phyloP scores from a whole-genome alignment of 148 eudicot species.

The Beta vulgaris region DNA sequence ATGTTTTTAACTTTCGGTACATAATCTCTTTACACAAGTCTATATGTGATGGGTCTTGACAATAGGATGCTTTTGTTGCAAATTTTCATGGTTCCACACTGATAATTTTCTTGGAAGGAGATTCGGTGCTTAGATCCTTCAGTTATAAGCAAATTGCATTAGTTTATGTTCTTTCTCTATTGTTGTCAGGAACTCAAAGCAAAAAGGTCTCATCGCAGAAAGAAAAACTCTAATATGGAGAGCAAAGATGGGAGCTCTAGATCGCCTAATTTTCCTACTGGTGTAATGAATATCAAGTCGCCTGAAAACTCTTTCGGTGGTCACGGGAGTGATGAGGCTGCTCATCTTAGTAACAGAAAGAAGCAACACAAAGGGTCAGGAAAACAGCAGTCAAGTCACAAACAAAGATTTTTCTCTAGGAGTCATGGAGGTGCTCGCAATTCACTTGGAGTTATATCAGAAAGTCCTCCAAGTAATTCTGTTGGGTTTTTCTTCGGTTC shows the following conservation, averaged over 20 bases:
- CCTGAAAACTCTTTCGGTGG: constrained; percentile 43
- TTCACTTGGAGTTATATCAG: constrained; percentile 56
- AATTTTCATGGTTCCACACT: background rate
- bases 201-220: constrained; percentile 53
- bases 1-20: too few species aligned
- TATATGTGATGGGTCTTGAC: background rate
- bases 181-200: constrained; percentile 66
- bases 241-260: constrained; percentile 48
- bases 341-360: constrained; percentile 42
- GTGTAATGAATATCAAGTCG: constrained; percentile 27
- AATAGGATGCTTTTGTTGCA: background rate
- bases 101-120: background rate
- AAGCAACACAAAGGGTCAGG: constrained; percentile 63
- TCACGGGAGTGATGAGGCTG: constrained; percentile 43
- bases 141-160: background rate
- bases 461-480: constrained; percentile 90
- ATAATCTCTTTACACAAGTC: background rate
- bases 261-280: constrained; percentile 32
- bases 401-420: constrained; percentile 67
- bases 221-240: constrained; percentile 37
- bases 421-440: constrained; percentile 56
- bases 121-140: background rate
- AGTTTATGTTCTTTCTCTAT: background rate
- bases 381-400: constrained; percentile 53
- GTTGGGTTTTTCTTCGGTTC: constrained; percentile 93